Evolutionary conservation across 2,329 filamentous ascomycete species (phyloP).

Genomic region (Mycocentrospora acerina): DNA sequence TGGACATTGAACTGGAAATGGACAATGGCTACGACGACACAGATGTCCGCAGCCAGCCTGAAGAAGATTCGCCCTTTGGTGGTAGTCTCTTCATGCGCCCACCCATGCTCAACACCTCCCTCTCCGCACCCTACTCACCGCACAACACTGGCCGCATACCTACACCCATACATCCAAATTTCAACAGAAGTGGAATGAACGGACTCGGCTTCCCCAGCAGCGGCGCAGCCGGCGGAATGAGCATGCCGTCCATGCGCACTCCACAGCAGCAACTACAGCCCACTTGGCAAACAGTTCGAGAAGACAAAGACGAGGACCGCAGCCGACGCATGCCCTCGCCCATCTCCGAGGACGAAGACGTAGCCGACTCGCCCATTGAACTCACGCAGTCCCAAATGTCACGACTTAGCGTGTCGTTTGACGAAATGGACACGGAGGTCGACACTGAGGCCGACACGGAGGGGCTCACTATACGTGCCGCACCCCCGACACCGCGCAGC

Average conservation of each 20-base stretch:
- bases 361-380: slow-evolving; percentile 39
- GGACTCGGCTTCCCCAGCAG: slow-evolving; percentile 32
- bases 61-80: slow-evolving; percentile 37
- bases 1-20: slow-evolving; percentile 45
- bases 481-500: slow-evolving; percentile 23
- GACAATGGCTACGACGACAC: slow-evolving; percentile 36
- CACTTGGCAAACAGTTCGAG: slow-evolving; percentile 14
- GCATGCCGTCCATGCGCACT: slow-evolving; percentile 13
- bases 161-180: slow-evolving; percentile 44
- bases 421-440: slow-evolving; percentile 36
- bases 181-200: slow-evolving; percentile 31
- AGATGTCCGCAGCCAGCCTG: slow-evolving; percentile 37
- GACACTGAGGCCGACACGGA: too few relatives aligned
- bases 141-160: slow-evolving; percentile 37
- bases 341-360: slow-evolving; percentile 43
- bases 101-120: slow-evolving; percentile 36
- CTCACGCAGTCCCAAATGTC: slow-evolving; percentile 42
- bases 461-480: not conserved
- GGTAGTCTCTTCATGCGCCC: slow-evolving; percentile 33
- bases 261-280: slow-evolving; percentile 30
- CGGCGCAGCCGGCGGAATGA: slow-evolving; percentile 27
- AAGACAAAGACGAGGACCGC: slow-evolving; percentile 23
- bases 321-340: slow-evolving; percentile 43
- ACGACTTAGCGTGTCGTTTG: slow-evolving; percentile 38
- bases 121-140: slow-evolving; percentile 21